Base-by-base conservation (phyloP, 1,139 yeast genomes). In the Pichia sp. region DNA sequence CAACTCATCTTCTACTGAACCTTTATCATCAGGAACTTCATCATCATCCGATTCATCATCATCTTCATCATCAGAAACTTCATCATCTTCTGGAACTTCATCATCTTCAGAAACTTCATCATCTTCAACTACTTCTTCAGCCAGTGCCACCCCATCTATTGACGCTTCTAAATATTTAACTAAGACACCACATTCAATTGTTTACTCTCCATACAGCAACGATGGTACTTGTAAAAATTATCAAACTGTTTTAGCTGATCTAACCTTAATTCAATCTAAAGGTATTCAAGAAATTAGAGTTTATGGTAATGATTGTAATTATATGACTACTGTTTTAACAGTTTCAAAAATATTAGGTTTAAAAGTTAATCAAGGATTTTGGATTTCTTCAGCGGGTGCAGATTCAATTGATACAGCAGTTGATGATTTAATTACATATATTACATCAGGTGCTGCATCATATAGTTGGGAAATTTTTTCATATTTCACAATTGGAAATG, bases 291-390 rank as follows among this genome's bases (percentile, higher is more conserved):
- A 75, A 46, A 68, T 89, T 50, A 80, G 97, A 70, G 67, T 86
- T 46, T 89, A 89, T 63, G 95, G 95, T 58, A 83, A 87, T 49
- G 96, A 89, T 65, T 89, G 97, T 71, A 73, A 78, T 62, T 78
- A 86, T 30, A 68, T 86, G 53, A 63, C 74, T 34, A 80, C 84
- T 3, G 80, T 88, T 39, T 74, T 81, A 58, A 86, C 92, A 44
- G 76, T 74, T 45, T 77, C 84, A 53, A 60, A 64, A n/a, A 51
- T 66, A 10, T 68, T 84, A 45, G 96, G 95, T 2, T 66, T 89
- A 46, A 78, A 70, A 43, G 80, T 89, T 46, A 84, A 86, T 66
- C 96, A 87, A 72, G 96, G 97, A 40, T 76, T 89, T 67, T 89
- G 94, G 92, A 81, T 89, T 58, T 64, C 69, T 35, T 58, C 69